These are phyloP conservation scores for Phytopythium delawarense DNA, from an alignment of 352 stramenopile genomes.

Conservation along the genomic window DNA sequence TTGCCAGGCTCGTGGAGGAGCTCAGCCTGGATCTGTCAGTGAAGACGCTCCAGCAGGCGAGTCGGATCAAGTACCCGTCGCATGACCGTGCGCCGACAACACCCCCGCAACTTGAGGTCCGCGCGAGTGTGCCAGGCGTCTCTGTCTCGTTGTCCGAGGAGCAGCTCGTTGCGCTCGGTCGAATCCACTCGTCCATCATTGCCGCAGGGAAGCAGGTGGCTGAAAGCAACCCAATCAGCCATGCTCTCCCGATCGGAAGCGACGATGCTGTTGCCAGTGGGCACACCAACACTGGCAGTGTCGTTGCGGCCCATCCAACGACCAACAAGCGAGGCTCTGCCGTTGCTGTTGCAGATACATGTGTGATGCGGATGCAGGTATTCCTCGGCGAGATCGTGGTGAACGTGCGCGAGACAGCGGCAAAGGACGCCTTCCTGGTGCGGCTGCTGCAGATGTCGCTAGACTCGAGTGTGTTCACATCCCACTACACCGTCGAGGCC, in stretches of 20 bases:
- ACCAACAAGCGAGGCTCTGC: background rate
- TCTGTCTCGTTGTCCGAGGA: conserved; percentile 43
- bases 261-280: background rate
- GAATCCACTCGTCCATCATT: conserved; percentile 41
- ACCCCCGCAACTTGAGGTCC: conserved; percentile 23
- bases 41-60: conserved; percentile 22
- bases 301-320: background rate
- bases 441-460: conserved; percentile 45
- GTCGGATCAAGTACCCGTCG: conserved; percentile 7
- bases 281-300: background rate
- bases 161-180: conserved; percentile 42
- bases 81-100: background rate
- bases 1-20: conserved; percentile 55
- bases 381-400: conserved; percentile 48
- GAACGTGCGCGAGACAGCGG: conserved; percentile 41
- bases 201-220: conserved; percentile 1
- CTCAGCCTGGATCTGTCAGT: conserved; percentile 55
- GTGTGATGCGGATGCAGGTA: conserved; percentile 43
- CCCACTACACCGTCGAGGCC: conserved; percentile 45
- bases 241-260: background rate
- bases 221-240: background rate
- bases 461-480: conserved; percentile 35
- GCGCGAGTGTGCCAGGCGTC: conserved; percentile 38
- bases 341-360: conserved; percentile 27
- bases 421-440: conserved; percentile 50